These are phyloP conservation scores for Bruguiera sexangula DNA, from an alignment of 345 rosid species.

Conservation along the genomic window DNA sequence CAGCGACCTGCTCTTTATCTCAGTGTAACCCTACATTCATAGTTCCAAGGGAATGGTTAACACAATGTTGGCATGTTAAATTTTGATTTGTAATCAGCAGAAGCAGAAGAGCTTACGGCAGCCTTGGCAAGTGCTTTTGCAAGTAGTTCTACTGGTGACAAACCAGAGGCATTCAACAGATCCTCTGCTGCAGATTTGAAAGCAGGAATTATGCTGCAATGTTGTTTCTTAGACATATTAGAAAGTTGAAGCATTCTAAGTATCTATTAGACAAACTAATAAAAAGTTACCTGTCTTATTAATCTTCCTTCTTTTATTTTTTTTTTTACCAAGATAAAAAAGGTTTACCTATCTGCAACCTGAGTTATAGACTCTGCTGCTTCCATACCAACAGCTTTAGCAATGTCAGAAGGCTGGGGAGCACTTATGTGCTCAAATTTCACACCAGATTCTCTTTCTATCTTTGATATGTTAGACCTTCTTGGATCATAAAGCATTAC, in stretches of 20 bases:
- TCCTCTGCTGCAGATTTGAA: slow-evolving; percentile 80
- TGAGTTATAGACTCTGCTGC: slow-evolving; percentile 70
- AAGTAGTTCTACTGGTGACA: slow-evolving; percentile 79
- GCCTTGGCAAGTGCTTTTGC: slow-evolving; percentile 94
- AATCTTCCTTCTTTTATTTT: too few relatives aligned
- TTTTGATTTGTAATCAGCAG: not conserved
- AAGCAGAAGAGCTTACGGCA: slow-evolving; percentile 45
- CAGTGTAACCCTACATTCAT: slow-evolving; percentile 74
- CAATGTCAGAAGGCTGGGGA: slow-evolving; percentile 80
- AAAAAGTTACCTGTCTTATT: not conserved
- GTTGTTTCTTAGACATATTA: not conserved
- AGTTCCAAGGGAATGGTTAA: not conserved
- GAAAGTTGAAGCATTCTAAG: not conserved
- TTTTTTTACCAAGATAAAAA: too few relatives aligned
- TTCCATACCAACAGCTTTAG: slow-evolving; percentile 72
- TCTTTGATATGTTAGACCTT: slow-evolving; percentile 63
- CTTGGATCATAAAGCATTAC: slow-evolving; percentile 93
- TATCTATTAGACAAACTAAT: not conserved
- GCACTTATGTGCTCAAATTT: slow-evolving; percentile 87
- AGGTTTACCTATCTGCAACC: slow-evolving; percentile 80
- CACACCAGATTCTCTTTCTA: slow-evolving; percentile 83
- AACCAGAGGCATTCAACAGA: slow-evolving; percentile 61
- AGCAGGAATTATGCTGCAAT: slow-evolving; percentile 83
- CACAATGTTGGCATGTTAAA: not conserved
- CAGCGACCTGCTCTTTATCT: slow-evolving; percentile 81